phyloP scores from a whole-genome alignment of 768 basidiomycete species.

The Clavaria fumosa region DNA sequence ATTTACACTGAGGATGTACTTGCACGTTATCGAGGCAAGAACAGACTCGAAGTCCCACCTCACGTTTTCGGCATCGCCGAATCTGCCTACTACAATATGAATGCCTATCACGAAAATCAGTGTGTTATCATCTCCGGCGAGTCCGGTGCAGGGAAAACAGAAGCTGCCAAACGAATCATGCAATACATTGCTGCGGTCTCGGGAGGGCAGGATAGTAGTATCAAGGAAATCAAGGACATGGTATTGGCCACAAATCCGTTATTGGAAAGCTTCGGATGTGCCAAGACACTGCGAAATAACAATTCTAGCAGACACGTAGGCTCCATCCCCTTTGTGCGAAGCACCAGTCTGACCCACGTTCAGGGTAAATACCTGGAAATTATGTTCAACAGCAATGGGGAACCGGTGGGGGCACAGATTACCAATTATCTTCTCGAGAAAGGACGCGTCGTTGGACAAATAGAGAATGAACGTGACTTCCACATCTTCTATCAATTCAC shows the following conservation, averaged over 20 bases:
- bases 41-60: constrained; percentile 92
- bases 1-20: constrained; percentile 92
- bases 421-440: constrained; percentile 98
- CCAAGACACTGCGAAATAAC: constrained; percentile 96
- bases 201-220: constrained; percentile 74
- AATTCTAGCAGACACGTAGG: constrained; percentile 96
- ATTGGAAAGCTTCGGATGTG: constrained; percentile 96
- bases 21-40: constrained; percentile 84
- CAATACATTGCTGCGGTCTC: constrained; percentile 98
- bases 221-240: constrained; percentile 99
- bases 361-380: constrained; percentile 99
- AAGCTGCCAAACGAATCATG: constrained; percentile 99
- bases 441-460: constrained; percentile 90
- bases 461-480: constrained; percentile 92
- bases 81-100: constrained; percentile 97
- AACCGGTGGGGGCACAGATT: constrained; percentile 94
- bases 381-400: constrained; percentile 89
- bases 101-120: constrained; percentile 97
- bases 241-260: constrained; percentile 96
- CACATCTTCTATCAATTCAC: constrained; percentile 99
- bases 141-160: constrained; percentile 98
- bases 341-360: constrained; percentile 10
- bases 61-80: constrained; percentile 98
- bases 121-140: constrained; percentile 99
- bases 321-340: constrained; percentile 8